phyloP scores from a whole-genome alignment of 805 yeast species.

The Yamadazyma endophytica region DNA sequence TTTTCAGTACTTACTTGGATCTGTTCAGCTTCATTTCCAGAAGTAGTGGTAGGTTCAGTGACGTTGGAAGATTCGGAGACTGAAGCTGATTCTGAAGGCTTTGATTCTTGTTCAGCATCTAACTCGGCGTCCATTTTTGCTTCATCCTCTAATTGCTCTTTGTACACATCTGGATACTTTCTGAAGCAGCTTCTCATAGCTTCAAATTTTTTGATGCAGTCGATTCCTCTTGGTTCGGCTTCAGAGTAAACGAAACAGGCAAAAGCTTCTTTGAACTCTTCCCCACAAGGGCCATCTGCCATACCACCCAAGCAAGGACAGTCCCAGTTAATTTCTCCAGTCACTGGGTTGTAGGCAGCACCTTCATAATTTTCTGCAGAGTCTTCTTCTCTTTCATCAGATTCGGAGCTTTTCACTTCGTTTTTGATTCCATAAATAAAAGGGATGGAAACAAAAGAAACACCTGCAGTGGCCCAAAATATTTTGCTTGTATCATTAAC shows the following conservation, averaged over 20 bases:
- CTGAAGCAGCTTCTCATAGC: conserved; percentile 94
- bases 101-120: conserved; percentile 5
- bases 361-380: conserved; percentile 28
- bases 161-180: conserved; percentile 86
- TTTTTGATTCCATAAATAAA: conserved; percentile 2
- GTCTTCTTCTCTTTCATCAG: too few species aligned
- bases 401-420: too few species aligned
- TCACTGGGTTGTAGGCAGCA: conserved; percentile 90
- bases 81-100: too few species aligned
- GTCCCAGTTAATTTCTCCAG: conserved; percentile 99
- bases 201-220: conserved; percentile 87
- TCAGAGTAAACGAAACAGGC: conserved; percentile 92
- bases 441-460: conserved; percentile 1
- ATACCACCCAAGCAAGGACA: conserved; percentile 99
- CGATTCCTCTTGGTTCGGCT: conserved; percentile 94
- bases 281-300: conserved; percentile 98
- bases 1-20: background rate
- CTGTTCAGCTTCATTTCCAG: conserved; percentile 3
- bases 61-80: conserved; percentile 1
- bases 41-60: conserved; percentile 3
- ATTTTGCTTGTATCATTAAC: too few species aligned
- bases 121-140: conserved; percentile 60
- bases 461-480: background rate
- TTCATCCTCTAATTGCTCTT: conserved; percentile 85
- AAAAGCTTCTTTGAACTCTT: conserved; percentile 62